Evolutionary conservation across 495 filamentous ascomycete species (phyloP).

Genomic region (Talaromyces adpressus): DNA sequence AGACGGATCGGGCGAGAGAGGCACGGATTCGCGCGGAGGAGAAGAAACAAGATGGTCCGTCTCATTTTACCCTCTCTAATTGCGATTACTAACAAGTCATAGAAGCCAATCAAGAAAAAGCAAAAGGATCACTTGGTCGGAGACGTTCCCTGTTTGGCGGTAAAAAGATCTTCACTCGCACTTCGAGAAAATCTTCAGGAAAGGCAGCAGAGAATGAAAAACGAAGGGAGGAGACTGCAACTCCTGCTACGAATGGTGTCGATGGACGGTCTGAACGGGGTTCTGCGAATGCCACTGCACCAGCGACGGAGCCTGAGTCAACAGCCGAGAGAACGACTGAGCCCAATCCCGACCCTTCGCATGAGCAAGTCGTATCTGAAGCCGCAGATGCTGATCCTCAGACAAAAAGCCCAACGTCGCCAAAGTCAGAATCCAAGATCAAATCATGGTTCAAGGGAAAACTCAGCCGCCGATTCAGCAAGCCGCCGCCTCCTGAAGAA

Average conservation of each 20-base stretch:
- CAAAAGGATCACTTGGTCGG: slow-evolving; percentile 4
- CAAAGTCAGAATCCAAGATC: slow-evolving; percentile 34
- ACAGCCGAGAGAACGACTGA: slow-evolving; percentile 9
- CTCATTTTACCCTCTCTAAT: background rate
- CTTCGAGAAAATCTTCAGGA: background rate
- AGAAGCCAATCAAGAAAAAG: slow-evolving; percentile 39
- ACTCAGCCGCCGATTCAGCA: slow-evolving; percentile 37
- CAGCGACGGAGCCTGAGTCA: slow-evolving; percentile 9
- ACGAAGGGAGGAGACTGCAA: slow-evolving; percentile 13
- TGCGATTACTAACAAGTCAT: slow-evolving; percentile 29
- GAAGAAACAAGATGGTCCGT: slow-evolving; percentile 45
- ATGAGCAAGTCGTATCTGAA: slow-evolving; percentile 10
- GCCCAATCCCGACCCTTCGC: background rate
- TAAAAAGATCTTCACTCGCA: background rate
- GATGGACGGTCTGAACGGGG: background rate
- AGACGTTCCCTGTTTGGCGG: background rate
- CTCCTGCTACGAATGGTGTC: background rate
- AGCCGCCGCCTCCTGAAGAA: slow-evolving; percentile 8
- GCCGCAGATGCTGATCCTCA: background rate
- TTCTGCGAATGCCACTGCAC: background rate
- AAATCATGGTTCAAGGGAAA: slow-evolving; percentile 56
- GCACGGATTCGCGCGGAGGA: slow-evolving; percentile 45
- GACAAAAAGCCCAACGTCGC: slow-evolving; percentile 6
- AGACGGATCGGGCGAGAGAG: slow-evolving; percentile 46
- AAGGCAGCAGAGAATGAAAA: slow-evolving; percentile 19